These are phyloP conservation scores for Aspergillus coremiiformis DNA, from an alignment of 495 filamentous ascomycete genomes.

Conservation along the genomic window DNA sequence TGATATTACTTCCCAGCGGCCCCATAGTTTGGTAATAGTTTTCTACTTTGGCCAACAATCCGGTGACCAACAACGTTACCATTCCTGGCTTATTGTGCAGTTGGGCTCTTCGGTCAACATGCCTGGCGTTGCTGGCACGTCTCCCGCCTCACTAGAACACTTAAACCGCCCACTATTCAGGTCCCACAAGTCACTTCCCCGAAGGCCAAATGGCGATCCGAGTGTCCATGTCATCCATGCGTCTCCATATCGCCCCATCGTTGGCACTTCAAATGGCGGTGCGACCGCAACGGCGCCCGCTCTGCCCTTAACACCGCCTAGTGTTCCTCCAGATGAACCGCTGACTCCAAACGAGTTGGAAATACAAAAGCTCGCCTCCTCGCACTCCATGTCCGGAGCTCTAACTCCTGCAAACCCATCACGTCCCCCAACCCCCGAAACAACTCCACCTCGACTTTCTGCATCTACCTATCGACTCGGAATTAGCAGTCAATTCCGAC, in stretches of 20 bases:
- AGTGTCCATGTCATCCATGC: slow-evolving; percentile 22
- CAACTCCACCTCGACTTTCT: slow-evolving; percentile 55
- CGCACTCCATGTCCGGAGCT: slow-evolving; percentile 24
- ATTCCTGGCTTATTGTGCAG: background rate
- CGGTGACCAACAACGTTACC: slow-evolving; percentile 2
- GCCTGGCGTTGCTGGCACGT: slow-evolving; percentile 30
- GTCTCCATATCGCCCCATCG: slow-evolving; percentile 20
- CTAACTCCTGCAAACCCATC: slow-evolving; percentile 54
- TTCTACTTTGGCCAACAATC: background rate
- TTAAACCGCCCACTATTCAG: slow-evolving; percentile 30
- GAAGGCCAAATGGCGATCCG: slow-evolving; percentile 24
- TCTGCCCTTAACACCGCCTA: slow-evolving; percentile 38
- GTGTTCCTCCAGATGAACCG: slow-evolving; percentile 18
- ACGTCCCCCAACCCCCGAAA: slow-evolving; percentile 67
- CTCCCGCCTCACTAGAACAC: slow-evolving; percentile 25
- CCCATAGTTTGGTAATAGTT: slow-evolving; percentile 1
- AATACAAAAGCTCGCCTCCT: slow-evolving; percentile 19
- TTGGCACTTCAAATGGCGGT: slow-evolving; percentile 8
- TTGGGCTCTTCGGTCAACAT: slow-evolving; percentile 22
- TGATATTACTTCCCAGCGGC: slow-evolving; percentile 9
- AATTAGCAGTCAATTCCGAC: slow-evolving; percentile 19
- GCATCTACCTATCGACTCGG: slow-evolving; percentile 38
- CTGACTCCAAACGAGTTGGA: slow-evolving; percentile 14
- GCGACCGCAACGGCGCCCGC: slow-evolving; percentile 22
- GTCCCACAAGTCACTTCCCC: slow-evolving; percentile 42